Conservation (phyloP, 1,284 basidiomycete genomes). For the Porodaedalea pini region DNA sequence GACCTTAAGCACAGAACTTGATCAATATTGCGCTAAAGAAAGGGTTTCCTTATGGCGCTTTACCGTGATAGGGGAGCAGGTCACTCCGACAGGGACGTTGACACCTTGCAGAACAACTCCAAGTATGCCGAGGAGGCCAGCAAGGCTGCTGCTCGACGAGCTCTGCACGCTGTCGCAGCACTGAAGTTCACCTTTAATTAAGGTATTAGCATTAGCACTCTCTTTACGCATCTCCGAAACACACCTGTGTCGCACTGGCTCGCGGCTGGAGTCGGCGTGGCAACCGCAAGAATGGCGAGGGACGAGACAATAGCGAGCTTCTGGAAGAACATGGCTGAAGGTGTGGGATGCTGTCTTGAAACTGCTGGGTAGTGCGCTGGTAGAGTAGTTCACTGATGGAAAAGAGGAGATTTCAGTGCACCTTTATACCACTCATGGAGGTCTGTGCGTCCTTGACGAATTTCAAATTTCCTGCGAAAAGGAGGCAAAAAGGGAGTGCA, state of each 20-base stretch:
- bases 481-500: background rate
- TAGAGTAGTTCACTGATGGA: background rate
- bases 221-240: background rate
- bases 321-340: background rate
- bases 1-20: slow-evolving; percentile 3
- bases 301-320: slow-evolving; percentile 15
- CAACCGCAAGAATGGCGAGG: slow-evolving; percentile 15
- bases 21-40: background rate
- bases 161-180: slow-evolving; percentile 14
- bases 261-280: slow-evolving; percentile 11
- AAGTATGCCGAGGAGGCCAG: slow-evolving; percentile 8
- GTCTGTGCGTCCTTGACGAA: background rate
- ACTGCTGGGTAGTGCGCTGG: background rate
- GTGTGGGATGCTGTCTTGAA: background rate
- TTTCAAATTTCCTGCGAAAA: background rate
- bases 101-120: slow-evolving; percentile 13
- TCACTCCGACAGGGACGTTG: slow-evolving; percentile 13
- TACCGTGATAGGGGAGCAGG: slow-evolving; percentile 19
- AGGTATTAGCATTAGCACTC: background rate
- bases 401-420: background rate
- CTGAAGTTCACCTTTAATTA: slow-evolving; percentile 8
- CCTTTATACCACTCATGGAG: background rate
- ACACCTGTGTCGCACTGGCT: slow-evolving; percentile 2
- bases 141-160: background rate
- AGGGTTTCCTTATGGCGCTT: background rate